Conservation (phyloP, 441 rosid genomes). For the Gossypium gossypioides region DNA sequence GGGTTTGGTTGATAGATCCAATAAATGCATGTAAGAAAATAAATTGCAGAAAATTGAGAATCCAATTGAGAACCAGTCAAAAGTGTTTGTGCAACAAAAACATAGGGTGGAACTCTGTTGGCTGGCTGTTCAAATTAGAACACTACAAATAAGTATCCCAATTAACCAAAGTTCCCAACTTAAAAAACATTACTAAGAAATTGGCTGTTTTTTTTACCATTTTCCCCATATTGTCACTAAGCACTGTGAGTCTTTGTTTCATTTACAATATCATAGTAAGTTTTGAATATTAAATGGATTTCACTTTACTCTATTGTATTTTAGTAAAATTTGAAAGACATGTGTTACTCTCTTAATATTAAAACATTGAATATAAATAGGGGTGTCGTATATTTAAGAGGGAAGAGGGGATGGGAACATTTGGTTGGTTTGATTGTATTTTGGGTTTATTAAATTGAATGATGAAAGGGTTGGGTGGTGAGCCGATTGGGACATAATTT, state of each 20-base stretch:
- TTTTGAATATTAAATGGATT: background rate
- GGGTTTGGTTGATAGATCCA: constrained; percentile 5
- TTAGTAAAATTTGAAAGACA: background rate
- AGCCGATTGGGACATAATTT: background rate
- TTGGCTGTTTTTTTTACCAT: background rate
- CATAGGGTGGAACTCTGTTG: background rate
- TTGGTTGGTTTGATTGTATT: background rate
- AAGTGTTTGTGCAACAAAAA: background rate
- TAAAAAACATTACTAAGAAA: background rate
- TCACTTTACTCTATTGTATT: background rate
- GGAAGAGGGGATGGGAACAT: background rate
- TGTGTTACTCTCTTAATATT: background rate
- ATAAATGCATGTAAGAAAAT: background rate
- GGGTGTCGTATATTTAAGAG: background rate
- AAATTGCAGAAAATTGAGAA: background rate
- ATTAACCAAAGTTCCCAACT: background rate
- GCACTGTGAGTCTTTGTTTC: background rate
- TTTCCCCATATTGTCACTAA: background rate
- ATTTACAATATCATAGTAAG: background rate
- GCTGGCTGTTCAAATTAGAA: background rate
- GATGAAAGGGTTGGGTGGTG: background rate
- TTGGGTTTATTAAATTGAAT: background rate
- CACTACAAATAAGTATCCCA: background rate
- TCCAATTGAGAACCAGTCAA: background rate
- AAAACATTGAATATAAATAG: no score